Percentiles rank a stretch among this genome's conserved stretches.
These are phyloP conservation scores for Areca catechu DNA, from an alignment of 176 grass and related monocot species.

Conservation along the genomic window DNA sequence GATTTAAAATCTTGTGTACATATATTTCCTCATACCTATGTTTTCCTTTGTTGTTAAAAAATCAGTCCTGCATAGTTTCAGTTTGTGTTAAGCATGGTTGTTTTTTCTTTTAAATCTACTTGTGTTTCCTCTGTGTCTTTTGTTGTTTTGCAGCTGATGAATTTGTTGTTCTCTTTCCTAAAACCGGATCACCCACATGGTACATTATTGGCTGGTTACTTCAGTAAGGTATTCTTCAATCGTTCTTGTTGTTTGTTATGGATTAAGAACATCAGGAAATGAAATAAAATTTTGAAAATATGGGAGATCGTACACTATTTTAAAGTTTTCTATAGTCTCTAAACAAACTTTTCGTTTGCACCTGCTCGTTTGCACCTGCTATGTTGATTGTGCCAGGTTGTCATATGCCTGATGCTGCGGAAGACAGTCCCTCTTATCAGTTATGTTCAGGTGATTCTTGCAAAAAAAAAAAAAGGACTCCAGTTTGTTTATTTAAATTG, in stretches of 20 bases:
- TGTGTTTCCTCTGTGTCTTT: not conserved
- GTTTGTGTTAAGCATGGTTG: too few species aligned
- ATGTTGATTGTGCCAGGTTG: conserved; percentile 55
- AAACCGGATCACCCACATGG: conserved; percentile 73
- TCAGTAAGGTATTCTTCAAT: conserved; percentile 79
- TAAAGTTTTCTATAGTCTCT: not conserved
- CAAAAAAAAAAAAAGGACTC: not conserved
- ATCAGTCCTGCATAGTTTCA: too few species aligned
- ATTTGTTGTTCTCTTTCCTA: conserved; percentile 93
- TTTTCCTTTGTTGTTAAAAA: too few species aligned
- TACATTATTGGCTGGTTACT: conserved; percentile 88
- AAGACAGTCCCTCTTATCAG: conserved; percentile 66
- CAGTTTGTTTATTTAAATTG: too few species aligned
- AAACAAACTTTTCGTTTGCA: not conserved
- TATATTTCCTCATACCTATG: too few species aligned
- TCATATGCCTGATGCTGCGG: conserved; percentile 83
- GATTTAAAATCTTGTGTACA: too few species aligned
- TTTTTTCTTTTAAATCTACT: too few species aligned
- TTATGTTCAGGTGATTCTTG: conserved; percentile 75
- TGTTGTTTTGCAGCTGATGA: conserved; percentile 66
- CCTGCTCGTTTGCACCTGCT: conserved; percentile 1
- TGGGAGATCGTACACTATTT: too few species aligned
- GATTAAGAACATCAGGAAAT: too few species aligned
- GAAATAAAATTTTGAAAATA: too few species aligned
- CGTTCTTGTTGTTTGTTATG: not conserved